phyloP scores from a whole-genome alignment of 345 rosid species.

The Reutealis trisperma region DNA sequence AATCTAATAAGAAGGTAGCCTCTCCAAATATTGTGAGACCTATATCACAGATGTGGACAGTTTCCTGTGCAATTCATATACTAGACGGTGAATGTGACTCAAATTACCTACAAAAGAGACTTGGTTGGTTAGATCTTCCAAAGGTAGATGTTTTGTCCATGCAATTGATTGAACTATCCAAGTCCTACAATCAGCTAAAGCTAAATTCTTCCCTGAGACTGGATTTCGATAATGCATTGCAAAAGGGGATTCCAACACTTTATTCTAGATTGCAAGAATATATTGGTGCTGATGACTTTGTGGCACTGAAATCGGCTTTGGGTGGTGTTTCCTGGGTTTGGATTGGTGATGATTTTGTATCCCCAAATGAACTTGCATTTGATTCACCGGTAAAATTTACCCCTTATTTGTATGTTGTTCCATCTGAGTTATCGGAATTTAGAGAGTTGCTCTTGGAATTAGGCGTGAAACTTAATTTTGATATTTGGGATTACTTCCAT shows the following conservation, averaged over 20 bases:
- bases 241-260: conserved; percentile 60
- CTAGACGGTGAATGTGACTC: conserved; percentile 71
- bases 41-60: conserved; percentile 77
- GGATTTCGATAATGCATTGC: conserved; percentile 56
- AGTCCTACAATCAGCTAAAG: conserved; percentile 59
- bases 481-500: conserved; percentile 71
- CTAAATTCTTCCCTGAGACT: conserved; percentile 46
- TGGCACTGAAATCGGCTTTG: conserved; percentile 57
- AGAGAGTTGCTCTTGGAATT: conserved; percentile 72
- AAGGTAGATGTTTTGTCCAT: conserved; percentile 50
- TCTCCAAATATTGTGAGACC: conserved; percentile 81
- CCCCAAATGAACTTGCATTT: conserved; percentile 82
- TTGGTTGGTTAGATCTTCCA: conserved; percentile 81
- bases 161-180: conserved; percentile 75
- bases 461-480: conserved; percentile 84
- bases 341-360: conserved; percentile 90
- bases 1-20: conserved; percentile 55
- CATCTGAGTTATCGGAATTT: conserved; percentile 85
- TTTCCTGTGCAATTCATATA: conserved; percentile 70
- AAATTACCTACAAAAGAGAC: conserved; percentile 58
- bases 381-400: conserved; percentile 94
- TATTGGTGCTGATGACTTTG: conserved; percentile 60
- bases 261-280: conserved; percentile 65
- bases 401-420: conserved; percentile 94
- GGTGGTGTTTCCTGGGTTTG: conserved; percentile 85